Evolutionary conservation across 2,329 filamentous ascomycete species (phyloP).

Genomic region (Nigrospora osmanthi): DNA sequence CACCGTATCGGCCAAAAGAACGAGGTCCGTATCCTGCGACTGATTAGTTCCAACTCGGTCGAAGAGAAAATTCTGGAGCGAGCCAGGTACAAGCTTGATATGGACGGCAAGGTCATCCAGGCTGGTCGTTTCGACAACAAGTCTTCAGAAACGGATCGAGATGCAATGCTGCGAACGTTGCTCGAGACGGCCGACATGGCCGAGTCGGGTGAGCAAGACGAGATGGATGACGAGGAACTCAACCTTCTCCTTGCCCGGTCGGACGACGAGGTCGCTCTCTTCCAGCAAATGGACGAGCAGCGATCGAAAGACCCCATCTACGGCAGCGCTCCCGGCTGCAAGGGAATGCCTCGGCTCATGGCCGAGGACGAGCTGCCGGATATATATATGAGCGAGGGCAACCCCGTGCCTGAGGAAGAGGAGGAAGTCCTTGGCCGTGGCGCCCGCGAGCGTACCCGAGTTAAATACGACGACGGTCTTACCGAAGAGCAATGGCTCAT

Average conservation of each 20-base stretch:
- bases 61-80: slow-evolving; percentile 98
- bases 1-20: slow-evolving; percentile 99
- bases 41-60: slow-evolving; percentile 94
- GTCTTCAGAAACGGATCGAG: slow-evolving; percentile 95
- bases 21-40: slow-evolving; percentile 88
- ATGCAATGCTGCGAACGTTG: slow-evolving; percentile 90
- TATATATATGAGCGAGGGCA: slow-evolving; percentile 85
- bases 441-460: slow-evolving; percentile 87
- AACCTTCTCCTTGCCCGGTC: slow-evolving; percentile 89
- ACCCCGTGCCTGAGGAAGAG: slow-evolving; percentile 69
- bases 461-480: slow-evolving; percentile 93
- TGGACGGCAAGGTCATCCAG: slow-evolving; percentile 99
- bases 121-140: slow-evolving; percentile 99
- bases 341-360: slow-evolving; percentile 71
- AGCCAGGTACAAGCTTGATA: slow-evolving; percentile 95
- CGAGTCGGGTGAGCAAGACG: slow-evolving; percentile 70
- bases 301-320: slow-evolving; percentile 60
- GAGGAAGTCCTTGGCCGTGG: slow-evolving; percentile 78
- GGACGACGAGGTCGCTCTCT: slow-evolving; percentile 68
- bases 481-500: slow-evolving; percentile 99
- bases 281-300: slow-evolving; percentile 78
- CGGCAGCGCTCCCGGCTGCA: slow-evolving; percentile 56
- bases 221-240: slow-evolving; percentile 97
- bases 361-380: slow-evolving; percentile 83
- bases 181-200: slow-evolving; percentile 74